These are phyloP conservation scores for Ogataea thermomethanolica DNA, from an alignment of 805 yeast genomes.

Conservation along the genomic window DNA sequence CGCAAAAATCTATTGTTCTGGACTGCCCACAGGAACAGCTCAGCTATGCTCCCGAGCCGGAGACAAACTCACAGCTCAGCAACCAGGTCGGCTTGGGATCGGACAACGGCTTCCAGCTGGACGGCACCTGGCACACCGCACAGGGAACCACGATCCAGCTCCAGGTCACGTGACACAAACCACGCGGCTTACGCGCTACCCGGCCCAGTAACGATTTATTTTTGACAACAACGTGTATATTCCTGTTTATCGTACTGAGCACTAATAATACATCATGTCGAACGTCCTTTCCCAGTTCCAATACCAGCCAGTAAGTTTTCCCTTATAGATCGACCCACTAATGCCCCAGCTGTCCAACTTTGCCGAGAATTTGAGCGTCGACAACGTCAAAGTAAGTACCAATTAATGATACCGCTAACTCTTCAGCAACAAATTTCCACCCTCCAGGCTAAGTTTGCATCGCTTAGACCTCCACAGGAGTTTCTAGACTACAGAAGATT, in stretches of 20 bases:
- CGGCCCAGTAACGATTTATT: slow-evolving; percentile 2
- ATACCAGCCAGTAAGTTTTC: slow-evolving; percentile 37
- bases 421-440: slow-evolving; percentile 34
- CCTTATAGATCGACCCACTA: slow-evolving; percentile 5
- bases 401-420: background rate
- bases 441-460: slow-evolving; percentile 61
- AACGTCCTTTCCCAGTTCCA: slow-evolving; percentile 37
- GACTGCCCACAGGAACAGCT: slow-evolving; percentile 24
- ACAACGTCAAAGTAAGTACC: slow-evolving; percentile 38
- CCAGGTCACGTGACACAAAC: slow-evolving; percentile 1
- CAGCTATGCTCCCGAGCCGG: background rate
- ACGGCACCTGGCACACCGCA: slow-evolving; percentile 32
- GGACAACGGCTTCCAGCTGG: slow-evolving; percentile 31
- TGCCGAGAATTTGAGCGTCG: slow-evolving; percentile 48
- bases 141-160: slow-evolving; percentile 29
- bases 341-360: slow-evolving; percentile 38
- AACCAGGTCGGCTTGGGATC: slow-evolving; percentile 34
- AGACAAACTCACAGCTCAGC: slow-evolving; percentile 1
- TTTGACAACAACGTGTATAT: slow-evolving; percentile 15
- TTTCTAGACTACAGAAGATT: slow-evolving; percentile 88
- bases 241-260: background rate
- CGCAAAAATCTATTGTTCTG: slow-evolving; percentile 10
- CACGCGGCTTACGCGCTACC: slow-evolving; percentile 5
- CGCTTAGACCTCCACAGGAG: slow-evolving; percentile 86
- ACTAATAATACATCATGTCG: slow-evolving; percentile 9